Evolutionary conservation across 2,329 filamentous ascomycete genomes (phyloP).

Genomic region (Colletotrichum ledebouriae): DNA sequence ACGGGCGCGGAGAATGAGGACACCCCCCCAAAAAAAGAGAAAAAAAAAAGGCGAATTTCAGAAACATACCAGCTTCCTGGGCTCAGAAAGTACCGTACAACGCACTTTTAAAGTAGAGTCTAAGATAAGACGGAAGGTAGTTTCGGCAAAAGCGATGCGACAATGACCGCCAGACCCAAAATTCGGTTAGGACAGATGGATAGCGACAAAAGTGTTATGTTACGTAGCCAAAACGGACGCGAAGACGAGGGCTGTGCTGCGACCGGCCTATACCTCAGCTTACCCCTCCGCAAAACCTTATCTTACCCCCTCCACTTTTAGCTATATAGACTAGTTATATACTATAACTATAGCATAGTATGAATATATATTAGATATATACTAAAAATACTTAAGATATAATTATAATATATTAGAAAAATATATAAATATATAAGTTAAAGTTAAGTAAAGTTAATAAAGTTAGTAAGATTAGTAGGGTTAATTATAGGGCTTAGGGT

Average conservation of each 20-base stretch:
- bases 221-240: slow-evolving; percentile 16
- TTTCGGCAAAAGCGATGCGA: slow-evolving; percentile 11
- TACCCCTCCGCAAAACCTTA: too few relatives aligned
- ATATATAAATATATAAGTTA: too few relatives aligned
- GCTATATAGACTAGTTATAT: too few relatives aligned
- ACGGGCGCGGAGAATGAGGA: background rate
- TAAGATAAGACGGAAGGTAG: slow-evolving; percentile 6
- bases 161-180: slow-evolving; percentile 1
- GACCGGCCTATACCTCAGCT: slow-evolving; percentile 26
- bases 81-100: slow-evolving; percentile 17
- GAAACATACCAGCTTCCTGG: slow-evolving; percentile 20
- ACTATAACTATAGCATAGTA: too few relatives aligned
- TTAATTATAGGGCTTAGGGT: too few relatives aligned
- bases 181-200: background rate
- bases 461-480: too few relatives aligned
- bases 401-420: too few relatives aligned
- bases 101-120: slow-evolving; percentile 13
- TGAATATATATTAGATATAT: too few relatives aligned
- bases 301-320: too few relatives aligned
- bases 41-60: background rate
- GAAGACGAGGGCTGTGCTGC: slow-evolving; percentile 51
- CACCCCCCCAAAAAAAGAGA: background rate
- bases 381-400: too few relatives aligned
- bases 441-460: too few relatives aligned
- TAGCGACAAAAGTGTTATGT: background rate